Base-by-base conservation (phyloP, 805 yeast genomes). In the Nakazawaea ernobii region DNA sequence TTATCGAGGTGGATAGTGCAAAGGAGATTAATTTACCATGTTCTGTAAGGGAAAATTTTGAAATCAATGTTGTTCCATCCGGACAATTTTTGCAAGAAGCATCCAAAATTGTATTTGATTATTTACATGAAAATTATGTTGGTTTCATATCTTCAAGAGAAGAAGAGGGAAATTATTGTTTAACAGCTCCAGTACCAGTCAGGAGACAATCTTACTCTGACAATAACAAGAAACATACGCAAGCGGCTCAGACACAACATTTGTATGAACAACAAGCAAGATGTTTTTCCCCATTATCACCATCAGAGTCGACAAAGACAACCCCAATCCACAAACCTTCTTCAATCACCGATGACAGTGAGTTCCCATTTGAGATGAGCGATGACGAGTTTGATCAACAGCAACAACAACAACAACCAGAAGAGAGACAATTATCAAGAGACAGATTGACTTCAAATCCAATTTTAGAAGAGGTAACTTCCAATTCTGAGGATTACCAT, bases 11-110 rank as follows among this genome's bases (percentile, higher is more conserved):
- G 2, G 55, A 55, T 35, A 50, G 61, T 3, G 52, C 61, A 10
- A 60, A 60, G 42, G 65, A 59, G 33, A 56, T 66, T n/a, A 66
- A 66, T 49, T 46, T 66, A 26, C 68, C 69, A 1, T 61, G 59
- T 11, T 60, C 58, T 24, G 43, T 63, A 32, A 55, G 51, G 15
- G 42, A 38, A 13, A 40, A 49, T 9, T 43, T 61, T 14, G 11
- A n/a, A n/a, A 27, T 36, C 11, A 41, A 52, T 20, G 11, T 15
- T 4, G 50, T 62, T 14, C 69, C 69, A 0, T 43, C 49, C 24
- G 11, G 33, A 3, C 43, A 48, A 3, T 28, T 48, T 24, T 45
- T 66, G 35, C 40, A 42, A 8, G 52, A 52, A 15, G 53, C 60
- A 13, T 48, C 55, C 6, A 55, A 55, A 40, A 49, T 57, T 2